Base-by-base conservation (phyloP, 2,329 filamentous ascomycete species). In the Calonectria pseudoreteaudii region DNA sequence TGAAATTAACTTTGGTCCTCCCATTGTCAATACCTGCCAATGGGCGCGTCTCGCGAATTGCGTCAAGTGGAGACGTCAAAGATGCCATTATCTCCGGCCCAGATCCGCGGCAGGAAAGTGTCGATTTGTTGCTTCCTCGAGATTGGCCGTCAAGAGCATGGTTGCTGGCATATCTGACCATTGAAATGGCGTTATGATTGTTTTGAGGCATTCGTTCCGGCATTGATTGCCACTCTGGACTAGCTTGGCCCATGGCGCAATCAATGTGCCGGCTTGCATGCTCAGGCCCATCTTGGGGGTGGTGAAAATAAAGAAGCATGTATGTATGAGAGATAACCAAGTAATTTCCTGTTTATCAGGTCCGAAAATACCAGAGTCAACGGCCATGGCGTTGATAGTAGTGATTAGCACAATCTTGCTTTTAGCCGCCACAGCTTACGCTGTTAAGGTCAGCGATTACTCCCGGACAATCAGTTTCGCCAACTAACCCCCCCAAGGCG, bases 61-160 rank as follows among this genome's bases (percentile, higher is more conserved):
- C 67, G 67, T 62, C 60, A 70, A 64, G 44, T 62, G 56, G 56
- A 34, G 67, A 44, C 50, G 31, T 9, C 4, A 26, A 64, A 52
- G 38, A 64, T 56, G 71, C 26, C 50, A 73, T 73, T 30, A 44
- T 41, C 47, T 36, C 36, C 14, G 56, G 56, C 8, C 41, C 56
- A 20, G 34, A 41, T 62, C 56, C 36, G 23, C 41, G 23, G 3
- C 23, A 23, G 34, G 10, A 41, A 62, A 14, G 56, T 11, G 56
- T 23, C 23, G 34, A 41, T 62, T 62, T 62, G 6, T 28, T 41
- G 13, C 23, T 20, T 26, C 3, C 16, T 62, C 6, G 26, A 62
- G 34, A 41, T 26, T 41, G 56, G 56, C n/a, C 26, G 16, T 41
- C 34, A 3, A 9, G n/a, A 62, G 56, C 56, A 28, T 62, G 34